A percentile compares a stretch with the other conserved stretches of the same genome.
Evolutionary conservation across 257 asterid species (phyloP).

Genomic region (Solanum lycopersicoides): DNA sequence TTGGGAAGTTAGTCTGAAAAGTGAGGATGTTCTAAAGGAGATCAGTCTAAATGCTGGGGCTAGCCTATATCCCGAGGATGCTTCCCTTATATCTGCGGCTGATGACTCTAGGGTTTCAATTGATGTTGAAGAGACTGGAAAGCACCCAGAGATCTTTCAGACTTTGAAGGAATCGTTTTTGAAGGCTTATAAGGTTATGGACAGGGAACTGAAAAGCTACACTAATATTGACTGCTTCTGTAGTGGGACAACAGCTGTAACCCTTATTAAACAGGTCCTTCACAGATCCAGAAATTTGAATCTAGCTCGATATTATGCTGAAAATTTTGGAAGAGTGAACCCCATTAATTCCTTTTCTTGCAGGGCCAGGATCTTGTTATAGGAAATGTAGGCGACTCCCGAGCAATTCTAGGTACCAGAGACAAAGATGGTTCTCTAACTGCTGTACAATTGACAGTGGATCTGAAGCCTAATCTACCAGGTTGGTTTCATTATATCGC

Average conservation of each 20-base stretch:
- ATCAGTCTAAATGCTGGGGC: conserved; percentile 40
- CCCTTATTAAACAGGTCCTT: conserved; percentile 80
- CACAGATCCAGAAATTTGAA: not conserved
- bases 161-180: conserved; percentile 68
- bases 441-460: conserved; percentile 80
- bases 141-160: conserved; percentile 52
- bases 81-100: conserved; percentile 38
- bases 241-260: conserved; percentile 93
- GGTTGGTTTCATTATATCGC: conserved; percentile 25
- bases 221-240: conserved; percentile 76
- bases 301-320: not conserved
- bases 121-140: conserved; percentile 46
- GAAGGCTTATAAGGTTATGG: conserved; percentile 84
- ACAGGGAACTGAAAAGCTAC: conserved; percentile 63
- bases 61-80: conserved; percentile 41
- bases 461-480: conserved; percentile 91
- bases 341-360: not conserved
- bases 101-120: conserved; percentile 45
- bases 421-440: conserved; percentile 44
- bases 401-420: conserved; percentile 77
- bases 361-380: conserved; percentile 80
- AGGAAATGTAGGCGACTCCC: conserved; percentile 85
- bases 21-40: conserved; percentile 55
- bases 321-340: not conserved
- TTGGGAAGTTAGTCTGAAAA: conserved; percentile 64